Conservation (phyloP, 768 basidiomycete genomes). For the Suillus clintonianus region DNA sequence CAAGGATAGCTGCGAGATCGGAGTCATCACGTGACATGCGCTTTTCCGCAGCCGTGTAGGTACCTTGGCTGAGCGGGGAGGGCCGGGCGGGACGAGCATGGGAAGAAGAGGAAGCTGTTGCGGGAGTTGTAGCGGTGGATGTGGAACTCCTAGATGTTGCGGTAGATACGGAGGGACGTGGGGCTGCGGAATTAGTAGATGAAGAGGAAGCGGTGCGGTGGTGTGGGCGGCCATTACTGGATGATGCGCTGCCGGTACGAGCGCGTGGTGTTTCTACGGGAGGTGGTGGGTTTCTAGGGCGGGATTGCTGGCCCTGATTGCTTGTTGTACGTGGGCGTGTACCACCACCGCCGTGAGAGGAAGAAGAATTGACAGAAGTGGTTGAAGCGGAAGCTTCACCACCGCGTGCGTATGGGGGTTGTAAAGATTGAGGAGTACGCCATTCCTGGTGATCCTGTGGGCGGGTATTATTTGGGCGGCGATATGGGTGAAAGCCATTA, state of each 20-base stretch:
- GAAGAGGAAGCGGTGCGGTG: conserved; percentile 34
- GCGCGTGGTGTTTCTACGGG: conserved; percentile 29
- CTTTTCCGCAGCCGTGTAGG: conserved; percentile 63
- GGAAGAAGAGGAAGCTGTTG: conserved; percentile 20
- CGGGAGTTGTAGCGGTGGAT: conserved; percentile 13
- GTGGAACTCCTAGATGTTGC: conserved; percentile 30
- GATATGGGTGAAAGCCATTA: conserved; percentile 80
- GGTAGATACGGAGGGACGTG: conserved; percentile 28
- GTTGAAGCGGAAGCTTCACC: conserved; percentile 81
- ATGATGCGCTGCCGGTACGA: conserved; percentile 34
- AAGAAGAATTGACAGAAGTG: conserved; percentile 72
- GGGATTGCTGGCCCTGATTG: conserved; percentile 65
- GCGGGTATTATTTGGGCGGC: conserved; percentile 52
- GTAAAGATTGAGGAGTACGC: too few relatives aligned
- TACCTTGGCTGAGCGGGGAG: conserved; percentile 38
- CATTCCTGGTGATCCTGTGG: conserved; percentile 43
- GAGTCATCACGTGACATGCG: conserved; percentile 80
- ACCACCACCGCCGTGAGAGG: conserved; percentile 37
- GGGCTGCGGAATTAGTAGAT: conserved; percentile 20
- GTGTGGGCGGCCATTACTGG: conserved; percentile 23
- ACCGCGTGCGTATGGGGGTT: conserved; percentile 77
- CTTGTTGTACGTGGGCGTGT: conserved; percentile 71
- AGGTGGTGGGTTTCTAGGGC: conserved; percentile 38
- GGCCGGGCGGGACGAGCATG: conserved; percentile 34
- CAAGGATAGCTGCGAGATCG: conserved; percentile 59